These are phyloP conservation scores for Tuber brumale DNA, from an alignment of 495 filamentous ascomycete genomes.

Conservation along the genomic window DNA sequence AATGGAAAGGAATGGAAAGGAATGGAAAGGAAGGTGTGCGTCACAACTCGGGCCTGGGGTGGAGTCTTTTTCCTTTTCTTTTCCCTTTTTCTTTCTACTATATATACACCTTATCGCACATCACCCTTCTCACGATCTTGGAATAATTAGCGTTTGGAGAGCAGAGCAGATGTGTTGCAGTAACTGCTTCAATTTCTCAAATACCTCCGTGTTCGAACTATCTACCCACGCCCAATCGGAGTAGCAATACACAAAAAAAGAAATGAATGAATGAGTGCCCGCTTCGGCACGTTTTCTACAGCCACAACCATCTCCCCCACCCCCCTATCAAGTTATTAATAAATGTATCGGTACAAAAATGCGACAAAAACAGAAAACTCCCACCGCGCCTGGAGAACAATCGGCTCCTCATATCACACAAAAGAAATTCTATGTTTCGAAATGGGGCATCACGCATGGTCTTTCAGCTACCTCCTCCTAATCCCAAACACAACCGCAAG, in stretches of 20 bases:
- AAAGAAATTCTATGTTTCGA: not conserved
- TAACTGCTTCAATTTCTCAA: not conserved
- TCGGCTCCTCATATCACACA: not conserved
- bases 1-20: constrained; percentile 8
- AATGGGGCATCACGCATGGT: not conserved
- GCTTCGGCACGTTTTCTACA: not conserved
- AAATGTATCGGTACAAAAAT: not conserved
- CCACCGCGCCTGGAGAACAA: not conserved
- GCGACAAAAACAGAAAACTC: not conserved
- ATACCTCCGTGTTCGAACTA: not conserved
- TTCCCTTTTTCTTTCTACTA: not conserved
- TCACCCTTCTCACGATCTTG: not conserved
- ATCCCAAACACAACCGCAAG: constrained; percentile 43
- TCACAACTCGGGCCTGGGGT: not conserved
- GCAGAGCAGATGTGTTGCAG: not conserved
- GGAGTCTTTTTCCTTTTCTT: not conserved
- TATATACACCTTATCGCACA: not conserved
- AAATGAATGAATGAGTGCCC: not conserved
- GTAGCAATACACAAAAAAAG: not conserved
- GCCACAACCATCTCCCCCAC: not conserved
- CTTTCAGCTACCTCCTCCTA: constrained; percentile 5
- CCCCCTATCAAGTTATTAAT: not conserved
- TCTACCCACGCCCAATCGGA: not conserved
- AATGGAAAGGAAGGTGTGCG: constrained; percentile 5
- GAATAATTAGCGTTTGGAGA: not conserved